These are phyloP conservation scores for Neocucurbitaria cava DNA, from an alignment of 2,329 filamentous ascomycete species.

Conservation along the genomic window DNA sequence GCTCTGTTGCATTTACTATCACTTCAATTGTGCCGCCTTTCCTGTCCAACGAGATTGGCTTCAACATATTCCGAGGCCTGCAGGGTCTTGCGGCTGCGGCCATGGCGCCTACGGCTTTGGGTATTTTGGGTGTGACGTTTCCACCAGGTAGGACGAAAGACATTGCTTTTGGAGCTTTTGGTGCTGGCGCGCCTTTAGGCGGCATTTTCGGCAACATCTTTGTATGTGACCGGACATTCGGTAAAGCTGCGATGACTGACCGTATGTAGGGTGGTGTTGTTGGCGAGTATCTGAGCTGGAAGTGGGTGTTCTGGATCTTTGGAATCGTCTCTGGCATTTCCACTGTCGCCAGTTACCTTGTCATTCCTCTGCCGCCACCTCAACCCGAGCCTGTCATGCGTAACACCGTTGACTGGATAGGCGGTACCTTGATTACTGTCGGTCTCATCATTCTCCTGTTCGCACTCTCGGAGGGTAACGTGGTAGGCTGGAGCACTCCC, in stretches of 20 bases:
- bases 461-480: slow-evolving; percentile 72
- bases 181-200: slow-evolving; percentile 70
- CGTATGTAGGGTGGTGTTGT: slow-evolving; percentile 62
- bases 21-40: slow-evolving; percentile 69
- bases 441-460: slow-evolving; percentile 70
- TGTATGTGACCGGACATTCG: slow-evolving; percentile 9
- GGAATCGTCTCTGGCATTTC: slow-evolving; percentile 66
- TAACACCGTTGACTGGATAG: slow-evolving; percentile 69
- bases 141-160: slow-evolving; percentile 73
- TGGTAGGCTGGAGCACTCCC: slow-evolving; percentile 69
- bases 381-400: slow-evolving; percentile 43
- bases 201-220: slow-evolving; percentile 70
- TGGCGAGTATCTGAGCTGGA: slow-evolving; percentile 59
- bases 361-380: slow-evolving; percentile 63
- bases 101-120: slow-evolving; percentile 74
- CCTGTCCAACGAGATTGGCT: slow-evolving; percentile 70
- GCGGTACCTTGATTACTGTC: slow-evolving; percentile 67
- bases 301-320: slow-evolving; percentile 60
- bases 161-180: slow-evolving; percentile 63
- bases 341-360: slow-evolving; percentile 63
- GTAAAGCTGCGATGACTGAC: slow-evolving; percentile 5
- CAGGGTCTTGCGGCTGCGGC: slow-evolving; percentile 73
- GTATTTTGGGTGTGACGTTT: slow-evolving; percentile 72
- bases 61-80: slow-evolving; percentile 70
- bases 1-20: slow-evolving; percentile 68